Evolutionary conservation across 257 asterid species (phyloP).

Genomic region (Solanum sejunctum): DNA sequence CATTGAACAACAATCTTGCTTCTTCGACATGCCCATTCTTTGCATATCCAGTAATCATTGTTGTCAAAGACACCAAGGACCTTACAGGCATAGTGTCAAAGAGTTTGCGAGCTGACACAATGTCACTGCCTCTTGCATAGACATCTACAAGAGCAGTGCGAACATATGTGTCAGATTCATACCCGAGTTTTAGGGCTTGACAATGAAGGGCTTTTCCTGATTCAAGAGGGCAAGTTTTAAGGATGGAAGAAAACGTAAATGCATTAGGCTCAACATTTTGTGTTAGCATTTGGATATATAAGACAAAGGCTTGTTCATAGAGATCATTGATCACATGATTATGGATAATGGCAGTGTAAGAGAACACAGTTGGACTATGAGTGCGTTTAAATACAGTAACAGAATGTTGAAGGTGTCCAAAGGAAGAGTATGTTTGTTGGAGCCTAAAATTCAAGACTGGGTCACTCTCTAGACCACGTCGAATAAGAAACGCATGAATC

Average conservation of each 20-base stretch:
- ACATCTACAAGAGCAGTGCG: conserved; percentile 18
- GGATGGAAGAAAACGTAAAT: conserved; percentile 13
- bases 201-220: conserved; percentile 13
- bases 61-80: conserved; percentile 15
- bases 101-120: conserved; percentile 8
- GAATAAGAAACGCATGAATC: conserved; percentile 14
- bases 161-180: conserved; percentile 15
- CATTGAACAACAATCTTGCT: conserved; percentile 17
- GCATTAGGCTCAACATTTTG: conserved; percentile 7
- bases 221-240: conserved; percentile 5
- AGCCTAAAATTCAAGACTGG: conserved; percentile 16
- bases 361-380: conserved; percentile 15
- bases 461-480: conserved; percentile 5
- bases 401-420: conserved; percentile 8
- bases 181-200: conserved; percentile 13
- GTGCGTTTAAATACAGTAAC: background rate
- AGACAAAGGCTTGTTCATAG: conserved; percentile 5
- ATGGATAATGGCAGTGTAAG: conserved; percentile 17
- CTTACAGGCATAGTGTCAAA: conserved; percentile 19
- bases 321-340: conserved; percentile 8
- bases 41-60: conserved; percentile 22
- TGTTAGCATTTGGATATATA: conserved; percentile 9
- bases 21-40: conserved; percentile 15
- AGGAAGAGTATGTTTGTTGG: conserved; percentile 17
- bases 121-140: conserved; percentile 12